A percentile compares a stretch with the other conserved stretches of the same genome.
Evolutionary conservation across 2,329 filamentous ascomycete genomes (phyloP).

Genomic region (Coleophoma cylindrospora): DNA sequence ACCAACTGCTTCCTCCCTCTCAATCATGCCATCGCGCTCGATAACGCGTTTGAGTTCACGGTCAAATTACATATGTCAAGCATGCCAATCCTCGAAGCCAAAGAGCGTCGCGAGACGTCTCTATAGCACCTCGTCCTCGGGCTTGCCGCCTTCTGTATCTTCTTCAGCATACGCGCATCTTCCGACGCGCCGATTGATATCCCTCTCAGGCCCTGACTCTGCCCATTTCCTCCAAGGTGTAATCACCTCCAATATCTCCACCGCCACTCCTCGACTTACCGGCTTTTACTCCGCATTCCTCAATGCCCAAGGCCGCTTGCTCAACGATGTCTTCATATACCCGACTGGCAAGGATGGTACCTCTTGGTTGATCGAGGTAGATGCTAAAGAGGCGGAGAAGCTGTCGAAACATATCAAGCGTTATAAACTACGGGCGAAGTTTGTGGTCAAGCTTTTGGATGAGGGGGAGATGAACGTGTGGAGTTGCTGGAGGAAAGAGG

Average conservation of each 20-base stretch:
- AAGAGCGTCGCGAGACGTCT: background rate
- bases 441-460: conserved; percentile 62
- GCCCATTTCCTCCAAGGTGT: conserved; percentile 84
- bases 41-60: conserved; percentile 2
- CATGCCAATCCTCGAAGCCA: conserved; percentile 10
- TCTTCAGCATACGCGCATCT: conserved; percentile 49
- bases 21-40: conserved; percentile 14
- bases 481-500: conserved; percentile 56
- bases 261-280: conserved; percentile 29
- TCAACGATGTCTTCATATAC: conserved; percentile 91
- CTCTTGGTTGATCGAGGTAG: conserved; percentile 75
- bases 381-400: conserved; percentile 56
- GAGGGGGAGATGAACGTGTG: conserved; percentile 63
- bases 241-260: conserved; percentile 64
- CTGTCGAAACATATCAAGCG: conserved; percentile 72
- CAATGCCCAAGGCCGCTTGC: conserved; percentile 75
- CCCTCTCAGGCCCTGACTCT: conserved; percentile 73
- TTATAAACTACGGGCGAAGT: conserved; percentile 80
- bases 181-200: conserved; percentile 72
- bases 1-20: background rate
- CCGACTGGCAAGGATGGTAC: conserved; percentile 32
- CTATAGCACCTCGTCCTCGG: conserved; percentile 2
- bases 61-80: conserved; percentile 16
- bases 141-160: conserved; percentile 35
- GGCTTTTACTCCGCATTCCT: conserved; percentile 82